Evolutionary conservation across 768 basidiomycete species (phyloP).

Genomic region (Boletus subcaerulescens): DNA sequence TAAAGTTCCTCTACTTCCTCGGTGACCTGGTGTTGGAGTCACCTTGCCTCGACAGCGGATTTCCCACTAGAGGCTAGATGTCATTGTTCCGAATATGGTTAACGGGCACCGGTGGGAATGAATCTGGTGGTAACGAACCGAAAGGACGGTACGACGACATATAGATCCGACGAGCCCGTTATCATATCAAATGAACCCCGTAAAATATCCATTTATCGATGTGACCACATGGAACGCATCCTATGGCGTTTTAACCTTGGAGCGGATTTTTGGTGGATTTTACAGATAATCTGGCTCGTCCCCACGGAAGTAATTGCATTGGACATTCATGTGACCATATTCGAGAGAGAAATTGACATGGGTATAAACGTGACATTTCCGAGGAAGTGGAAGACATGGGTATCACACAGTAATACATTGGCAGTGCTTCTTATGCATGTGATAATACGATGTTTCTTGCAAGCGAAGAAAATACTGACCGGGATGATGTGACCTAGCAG

Average conservation of each 20-base stretch:
- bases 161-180: constrained; percentile 14
- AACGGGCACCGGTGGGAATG: constrained; percentile 1
- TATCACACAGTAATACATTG: not conserved
- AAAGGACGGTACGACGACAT: constrained; percentile 20
- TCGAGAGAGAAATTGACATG: not conserved
- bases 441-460: not conserved
- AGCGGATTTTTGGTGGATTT: constrained; percentile 14
- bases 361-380: constrained; percentile 11
- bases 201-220: not conserved
- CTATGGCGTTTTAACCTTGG: constrained; percentile 4
- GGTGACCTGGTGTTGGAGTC: not conserved
- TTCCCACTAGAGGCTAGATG: constrained; percentile 5
- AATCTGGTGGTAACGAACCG: constrained; percentile 19
- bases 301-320: constrained; percentile 7
- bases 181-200: constrained; percentile 6
- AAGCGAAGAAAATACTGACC: not conserved
- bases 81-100: constrained; percentile 18
- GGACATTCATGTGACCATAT: constrained; percentile 2
- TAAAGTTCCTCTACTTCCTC: not conserved
- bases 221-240: constrained; percentile 5
- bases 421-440: not conserved
- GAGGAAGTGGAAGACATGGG: constrained; percentile 4
- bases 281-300: not conserved
- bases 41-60: constrained; percentile 3
- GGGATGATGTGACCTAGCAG: not conserved